phyloP scores from a whole-genome alignment of 163 green algal genomes.

The Scenedesmus sp. region DNA sequence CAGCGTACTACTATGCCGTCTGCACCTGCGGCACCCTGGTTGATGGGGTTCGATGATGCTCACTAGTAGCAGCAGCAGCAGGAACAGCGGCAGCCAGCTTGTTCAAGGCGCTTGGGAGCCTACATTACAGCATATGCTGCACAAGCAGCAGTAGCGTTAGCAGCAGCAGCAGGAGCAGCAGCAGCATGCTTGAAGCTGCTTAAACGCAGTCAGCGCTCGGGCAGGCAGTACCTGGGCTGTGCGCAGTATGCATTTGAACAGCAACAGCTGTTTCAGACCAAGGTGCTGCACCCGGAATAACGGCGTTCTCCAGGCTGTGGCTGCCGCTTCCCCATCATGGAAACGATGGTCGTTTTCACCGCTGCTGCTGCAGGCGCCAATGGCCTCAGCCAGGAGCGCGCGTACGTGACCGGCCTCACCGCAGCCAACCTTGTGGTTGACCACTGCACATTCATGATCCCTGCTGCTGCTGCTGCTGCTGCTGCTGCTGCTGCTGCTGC shows the following conservation, averaged over 20 bases:
- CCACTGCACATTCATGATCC: background rate
- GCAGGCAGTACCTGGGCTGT: no score
- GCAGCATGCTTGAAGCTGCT: background rate
- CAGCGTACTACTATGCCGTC: no score
- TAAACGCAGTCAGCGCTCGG: no score
- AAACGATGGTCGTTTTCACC: background rate
- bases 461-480: background rate
- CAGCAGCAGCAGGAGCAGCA: background rate
- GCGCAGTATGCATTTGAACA: no score
- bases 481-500: background rate
- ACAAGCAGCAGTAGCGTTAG: background rate
- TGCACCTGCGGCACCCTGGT: background rate
- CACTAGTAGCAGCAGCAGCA: background rate
- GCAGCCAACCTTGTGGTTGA: constrained; percentile 89
- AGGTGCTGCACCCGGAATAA: no score
- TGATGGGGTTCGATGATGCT: background rate
- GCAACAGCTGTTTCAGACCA: no score
- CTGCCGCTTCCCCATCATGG: no score
- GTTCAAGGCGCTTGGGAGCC: no score
- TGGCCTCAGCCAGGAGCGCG: constrained; percentile 88
- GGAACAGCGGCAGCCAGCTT: background rate
- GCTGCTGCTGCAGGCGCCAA: background rate
- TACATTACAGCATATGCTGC: background rate
- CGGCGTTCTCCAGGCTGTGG: no score
- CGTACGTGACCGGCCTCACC: constrained; percentile 89